Evolutionary conservation across 768 basidiomycete genomes (phyloP).

Genomic region (Pisolithus tinctorius): DNA sequence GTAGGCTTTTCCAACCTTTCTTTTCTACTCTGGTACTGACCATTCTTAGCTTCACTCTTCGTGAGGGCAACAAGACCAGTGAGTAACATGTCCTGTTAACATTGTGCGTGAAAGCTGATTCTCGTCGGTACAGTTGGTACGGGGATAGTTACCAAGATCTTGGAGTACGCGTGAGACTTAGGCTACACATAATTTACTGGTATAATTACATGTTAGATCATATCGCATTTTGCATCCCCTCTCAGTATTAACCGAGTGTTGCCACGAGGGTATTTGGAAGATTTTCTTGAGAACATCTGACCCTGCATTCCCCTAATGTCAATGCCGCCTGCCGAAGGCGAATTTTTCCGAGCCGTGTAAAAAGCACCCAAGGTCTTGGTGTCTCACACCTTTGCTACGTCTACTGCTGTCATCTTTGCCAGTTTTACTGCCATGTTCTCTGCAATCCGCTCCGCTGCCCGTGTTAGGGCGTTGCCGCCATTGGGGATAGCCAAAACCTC

Average conservation of each 20-base stretch:
- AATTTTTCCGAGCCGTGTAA: neutral
- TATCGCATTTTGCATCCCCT: slow-evolving; percentile 14
- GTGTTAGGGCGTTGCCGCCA: neutral
- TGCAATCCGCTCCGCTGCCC: slow-evolving; percentile 1
- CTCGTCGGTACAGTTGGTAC: slow-evolving; percentile 63
- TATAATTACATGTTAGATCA: slow-evolving; percentile 13
- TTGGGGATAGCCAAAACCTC: neutral
- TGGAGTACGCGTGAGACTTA: slow-evolving; percentile 34
- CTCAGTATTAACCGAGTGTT: slow-evolving; percentile 17
- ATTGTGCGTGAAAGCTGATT: slow-evolving; percentile 8
- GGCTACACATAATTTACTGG: slow-evolving; percentile 11
- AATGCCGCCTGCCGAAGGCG: slow-evolving; percentile 1
- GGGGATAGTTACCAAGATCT: slow-evolving; percentile 85
- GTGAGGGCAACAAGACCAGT: slow-evolving; percentile 93
- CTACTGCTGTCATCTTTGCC: neutral
- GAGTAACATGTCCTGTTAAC: slow-evolving; percentile 20
- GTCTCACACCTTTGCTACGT: slow-evolving; percentile 4
- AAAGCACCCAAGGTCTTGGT: neutral
- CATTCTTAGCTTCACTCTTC: slow-evolving; percentile 66
- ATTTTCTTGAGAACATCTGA: neutral
- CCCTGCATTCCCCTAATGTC: slow-evolving; percentile 2
- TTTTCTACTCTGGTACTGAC: slow-evolving; percentile 3
- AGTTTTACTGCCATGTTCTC: slow-evolving; percentile 5
- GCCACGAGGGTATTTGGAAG: neutral
- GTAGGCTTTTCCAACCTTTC: slow-evolving; percentile 23